Percentiles rank a stretch among this genome's conserved stretches.
phyloP scores from a whole-genome alignment of 805 yeast species.

The Metschnikowia hibisci region DNA sequence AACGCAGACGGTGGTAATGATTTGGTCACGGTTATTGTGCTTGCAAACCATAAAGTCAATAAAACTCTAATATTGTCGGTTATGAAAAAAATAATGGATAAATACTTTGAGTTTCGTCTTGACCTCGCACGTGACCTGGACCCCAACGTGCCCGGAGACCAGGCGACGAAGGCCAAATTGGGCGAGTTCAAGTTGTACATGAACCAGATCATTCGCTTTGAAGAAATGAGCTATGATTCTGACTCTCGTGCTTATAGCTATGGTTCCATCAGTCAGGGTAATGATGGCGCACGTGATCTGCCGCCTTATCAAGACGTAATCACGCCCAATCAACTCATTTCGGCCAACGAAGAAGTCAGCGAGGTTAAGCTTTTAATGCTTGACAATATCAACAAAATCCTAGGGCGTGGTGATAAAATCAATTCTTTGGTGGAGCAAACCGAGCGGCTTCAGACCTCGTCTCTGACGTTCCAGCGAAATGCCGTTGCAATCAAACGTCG shows the following conservation, averaged over 20 bases:
- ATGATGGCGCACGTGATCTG: background rate
- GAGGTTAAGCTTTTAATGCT: conserved; percentile 67
- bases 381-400: conserved; percentile 65
- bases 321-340: conserved; percentile 34
- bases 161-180: conserved; percentile 22
- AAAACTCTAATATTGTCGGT: conserved; percentile 45
- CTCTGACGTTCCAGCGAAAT: conserved; percentile 65
- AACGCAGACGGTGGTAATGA: conserved; percentile 45
- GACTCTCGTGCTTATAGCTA: conserved; percentile 32
- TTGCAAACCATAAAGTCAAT: conserved; percentile 43
- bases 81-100: conserved; percentile 48
- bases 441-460: conserved; percentile 60
- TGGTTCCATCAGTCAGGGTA: conserved; percentile 26
- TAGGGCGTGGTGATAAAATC: conserved; percentile 76
- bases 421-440: conserved; percentile 74
- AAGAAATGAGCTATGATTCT: conserved; percentile 44
- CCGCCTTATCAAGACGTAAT: conserved; percentile 18
- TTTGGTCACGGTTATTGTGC: conserved; percentile 48
- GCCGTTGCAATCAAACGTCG: conserved; percentile 59
- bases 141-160: conserved; percentile 10
- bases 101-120: conserved; percentile 41
- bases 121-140: conserved; percentile 18
- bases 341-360: conserved; percentile 53
- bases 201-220: conserved; percentile 53
- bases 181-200: conserved; percentile 55